phyloP scores from a whole-genome alignment of 1,284 basidiomycete species.

The Moesziomyces antarcticus region DNA sequence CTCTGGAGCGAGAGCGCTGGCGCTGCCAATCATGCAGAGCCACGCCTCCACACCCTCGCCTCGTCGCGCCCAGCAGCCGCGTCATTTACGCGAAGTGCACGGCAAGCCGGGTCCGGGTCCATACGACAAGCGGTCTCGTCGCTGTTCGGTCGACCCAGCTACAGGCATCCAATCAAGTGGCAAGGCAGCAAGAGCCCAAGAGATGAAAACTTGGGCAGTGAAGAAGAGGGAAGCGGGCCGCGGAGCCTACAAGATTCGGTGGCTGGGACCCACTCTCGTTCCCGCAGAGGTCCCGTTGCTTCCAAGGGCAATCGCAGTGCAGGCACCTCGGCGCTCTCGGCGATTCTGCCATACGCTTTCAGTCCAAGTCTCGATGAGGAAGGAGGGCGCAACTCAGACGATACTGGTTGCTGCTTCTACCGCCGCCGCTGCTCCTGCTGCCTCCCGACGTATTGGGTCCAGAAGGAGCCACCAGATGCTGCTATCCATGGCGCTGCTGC shows the following conservation, averaged over 20 bases:
- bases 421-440: too few species aligned
- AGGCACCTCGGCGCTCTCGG: too few species aligned
- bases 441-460: too few species aligned
- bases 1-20: conserved; percentile 1
- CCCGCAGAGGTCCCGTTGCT: not conserved
- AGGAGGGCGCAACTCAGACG: too few species aligned
- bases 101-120: conserved; percentile 1
- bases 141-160: not conserved
- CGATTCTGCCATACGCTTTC: too few species aligned
- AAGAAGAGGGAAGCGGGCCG: too few species aligned
- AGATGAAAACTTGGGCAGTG: not conserved
- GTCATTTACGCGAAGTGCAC: conserved; percentile 25
- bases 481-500: not conserved
- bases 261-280: not conserved
- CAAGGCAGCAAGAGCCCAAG: not conserved
- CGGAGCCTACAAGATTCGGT: too few species aligned
- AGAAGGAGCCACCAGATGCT: not conserved
- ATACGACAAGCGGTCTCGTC: conserved; percentile 10
- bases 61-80: not conserved
- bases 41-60: not conserved
- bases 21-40: conserved; percentile 2
- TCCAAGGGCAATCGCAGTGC: not conserved
- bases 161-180: not conserved
- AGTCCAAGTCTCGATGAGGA: too few species aligned
- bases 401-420: not conserved